Evolutionary conservation across 345 rosid species (phyloP).

Genomic region (Fremontodendron californicum): DNA sequence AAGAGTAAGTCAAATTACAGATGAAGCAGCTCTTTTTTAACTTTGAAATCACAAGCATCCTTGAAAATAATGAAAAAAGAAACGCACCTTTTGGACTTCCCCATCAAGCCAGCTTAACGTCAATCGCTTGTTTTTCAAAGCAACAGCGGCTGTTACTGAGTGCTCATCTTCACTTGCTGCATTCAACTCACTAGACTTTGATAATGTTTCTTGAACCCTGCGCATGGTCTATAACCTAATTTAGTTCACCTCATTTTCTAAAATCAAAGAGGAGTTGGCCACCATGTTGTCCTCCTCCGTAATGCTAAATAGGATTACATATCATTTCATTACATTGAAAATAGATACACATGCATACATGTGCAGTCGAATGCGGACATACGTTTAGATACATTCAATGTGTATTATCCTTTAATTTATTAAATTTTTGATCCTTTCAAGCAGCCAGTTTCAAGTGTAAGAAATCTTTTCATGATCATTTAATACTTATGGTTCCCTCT

Average conservation of each 20-base stretch:
- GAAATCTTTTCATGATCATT: not conserved
- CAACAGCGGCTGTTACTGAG: constrained; percentile 37
- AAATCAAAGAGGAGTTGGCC: constrained; percentile 10
- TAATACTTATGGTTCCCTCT: not conserved
- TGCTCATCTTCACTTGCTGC: constrained; percentile 38
- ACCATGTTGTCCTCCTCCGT: not conserved
- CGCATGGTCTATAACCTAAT: constrained; percentile 67
- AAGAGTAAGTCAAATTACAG: not conserved
- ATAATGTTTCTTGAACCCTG: constrained; percentile 69
- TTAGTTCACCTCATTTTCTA: constrained; percentile 27
- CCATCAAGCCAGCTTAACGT: constrained; percentile 94
- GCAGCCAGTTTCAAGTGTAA: not conserved
- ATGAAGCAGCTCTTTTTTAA: not conserved
- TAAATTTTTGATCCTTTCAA: not conserved
- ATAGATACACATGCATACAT: not conserved
- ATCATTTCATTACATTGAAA: not conserved
- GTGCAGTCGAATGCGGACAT: not conserved
- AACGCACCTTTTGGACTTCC: constrained; percentile 75
- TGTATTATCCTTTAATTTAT: not conserved
- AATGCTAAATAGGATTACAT: not conserved
- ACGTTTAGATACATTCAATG: not conserved
- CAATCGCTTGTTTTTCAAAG: constrained; percentile 59
- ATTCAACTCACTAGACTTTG: constrained; percentile 29
- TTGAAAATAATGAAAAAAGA: not conserved
- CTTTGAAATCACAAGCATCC: not conserved